Base-by-base conservation (phyloP, 257 asterid genomes). In the Paulownia fortunei region DNA sequence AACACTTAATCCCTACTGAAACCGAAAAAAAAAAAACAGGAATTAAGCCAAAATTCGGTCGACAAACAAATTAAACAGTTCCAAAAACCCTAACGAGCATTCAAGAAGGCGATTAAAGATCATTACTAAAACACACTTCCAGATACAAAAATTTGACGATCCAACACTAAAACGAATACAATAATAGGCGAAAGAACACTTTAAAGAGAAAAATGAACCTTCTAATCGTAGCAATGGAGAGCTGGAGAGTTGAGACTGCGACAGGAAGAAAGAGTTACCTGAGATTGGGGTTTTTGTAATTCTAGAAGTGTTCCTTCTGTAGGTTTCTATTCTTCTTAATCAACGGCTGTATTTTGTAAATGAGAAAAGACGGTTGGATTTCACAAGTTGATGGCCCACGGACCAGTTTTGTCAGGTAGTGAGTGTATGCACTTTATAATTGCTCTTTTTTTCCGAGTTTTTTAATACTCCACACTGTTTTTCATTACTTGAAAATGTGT, bases 211-310 rank as follows among this genome's bases (percentile, higher is more conserved):
- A 13, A 63, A 16, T 36, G 56, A 51, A 51, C 80, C 73, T 64
- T 63, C 6, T 16, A 24, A 58, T n/a, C 13, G 59, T 19, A 12
- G 79, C 9, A 49, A 23, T 1, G 37, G 47, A 61, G 72, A 44
- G 41, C 12, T 34, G 64, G 63, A 60, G 79, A 24, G 70, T 8
- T 7, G 70, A 61, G 72, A 61, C 44, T 62, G 64, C 8, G 27
- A 12, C 27, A 10, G 47, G n/a, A 6, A 63, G 12, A 4, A 16
- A 30, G 24, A 15, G 47, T 13, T 11, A 27, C 27, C 42, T 5
- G 47, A 34, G 70, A 63, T 3, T 64, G 71, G 51, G 51, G 71
- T 19, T 62, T 60, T 64, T 64, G 52, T 6, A 64, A 10, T 18
- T 64, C 71, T 18, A 37, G 51, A 64, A 37, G 32, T 8, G 71